phyloP scores from a whole-genome alignment of 2,329 filamentous ascomycete species.

The Apiospora marii region DNA sequence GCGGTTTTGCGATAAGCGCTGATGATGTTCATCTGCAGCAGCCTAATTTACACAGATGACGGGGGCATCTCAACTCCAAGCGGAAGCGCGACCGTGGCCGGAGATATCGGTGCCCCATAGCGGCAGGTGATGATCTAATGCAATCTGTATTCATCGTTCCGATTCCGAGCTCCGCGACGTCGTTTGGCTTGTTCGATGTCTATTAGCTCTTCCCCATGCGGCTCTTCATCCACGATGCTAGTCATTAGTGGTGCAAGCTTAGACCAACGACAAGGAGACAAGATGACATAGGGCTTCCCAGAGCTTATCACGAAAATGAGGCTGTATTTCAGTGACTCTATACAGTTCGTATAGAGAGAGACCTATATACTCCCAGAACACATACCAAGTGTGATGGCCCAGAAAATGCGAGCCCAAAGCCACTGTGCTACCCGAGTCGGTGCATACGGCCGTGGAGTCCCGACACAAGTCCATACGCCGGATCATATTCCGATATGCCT shows the following conservation, averaged over 20 bases:
- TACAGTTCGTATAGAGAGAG: too few relatives aligned
- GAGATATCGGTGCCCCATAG: conserved; percentile 4
- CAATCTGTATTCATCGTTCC: background rate
- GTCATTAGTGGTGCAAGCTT: background rate
- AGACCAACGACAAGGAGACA: background rate
- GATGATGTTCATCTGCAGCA: background rate
- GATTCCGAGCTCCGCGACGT: background rate
- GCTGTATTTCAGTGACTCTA: too few relatives aligned
- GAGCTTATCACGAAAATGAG: background rate
- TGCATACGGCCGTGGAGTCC: background rate
- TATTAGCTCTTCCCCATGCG: background rate
- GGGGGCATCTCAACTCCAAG: background rate
- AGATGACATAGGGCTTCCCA: background rate
- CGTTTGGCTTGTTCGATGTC: background rate
- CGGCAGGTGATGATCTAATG: background rate
- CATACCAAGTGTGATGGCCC: background rate
- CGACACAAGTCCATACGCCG: background rate
- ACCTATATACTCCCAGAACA: background rate
- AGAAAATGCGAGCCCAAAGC: background rate
- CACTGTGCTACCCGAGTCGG: background rate
- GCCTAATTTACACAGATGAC: background rate
- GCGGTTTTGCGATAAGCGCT: background rate
- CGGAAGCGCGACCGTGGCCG: background rate
- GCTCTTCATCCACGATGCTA: background rate
- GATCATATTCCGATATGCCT: background rate